These are phyloP conservation scores for Zasmidium angulare DNA, from an alignment of 2,329 filamentous ascomycete genomes.

Conservation along the genomic window DNA sequence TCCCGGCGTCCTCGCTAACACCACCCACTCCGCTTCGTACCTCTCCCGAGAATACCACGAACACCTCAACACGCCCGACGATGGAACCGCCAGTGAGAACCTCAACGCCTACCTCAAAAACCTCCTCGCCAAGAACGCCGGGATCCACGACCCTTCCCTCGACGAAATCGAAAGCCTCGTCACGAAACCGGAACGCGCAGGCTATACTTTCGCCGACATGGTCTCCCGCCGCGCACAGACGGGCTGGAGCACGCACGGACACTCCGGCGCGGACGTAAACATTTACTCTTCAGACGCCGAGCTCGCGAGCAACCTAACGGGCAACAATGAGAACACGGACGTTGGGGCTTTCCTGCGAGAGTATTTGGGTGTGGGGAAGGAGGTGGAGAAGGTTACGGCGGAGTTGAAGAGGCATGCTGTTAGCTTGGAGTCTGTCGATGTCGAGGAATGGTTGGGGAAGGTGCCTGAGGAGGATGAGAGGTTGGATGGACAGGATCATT, in stretches of 20 bases:
- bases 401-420: conserved; percentile 64
- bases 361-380: conserved; percentile 79
- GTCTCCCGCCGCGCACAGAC: conserved; percentile 84
- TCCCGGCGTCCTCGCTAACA: conserved; percentile 76
- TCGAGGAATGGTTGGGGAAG: conserved; percentile 45
- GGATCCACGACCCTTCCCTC: conserved; percentile 68
- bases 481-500: conserved; percentile 48
- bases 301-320: conserved; percentile 63
- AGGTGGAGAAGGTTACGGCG: conserved; percentile 74
- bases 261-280: conserved; percentile 88
- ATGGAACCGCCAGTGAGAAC: conserved; percentile 44
- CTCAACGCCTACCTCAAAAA: conserved; percentile 64
- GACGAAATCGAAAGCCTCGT: conserved; percentile 70
- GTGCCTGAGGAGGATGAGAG: conserved; percentile 42
- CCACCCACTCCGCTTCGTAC: conserved; percentile 71
- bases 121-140: conserved; percentile 69
- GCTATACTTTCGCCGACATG: conserved; percentile 74
- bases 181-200: conserved; percentile 54
- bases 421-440: conserved; percentile 31
- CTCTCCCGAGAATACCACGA: conserved; percentile 62
- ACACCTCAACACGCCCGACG: conserved; percentile 49
- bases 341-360: conserved; percentile 77
- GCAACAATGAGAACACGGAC: conserved; percentile 95
- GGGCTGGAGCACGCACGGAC: conserved; percentile 92
- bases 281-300: conserved; percentile 79